These are phyloP conservation scores for Cyphellophora europaea DNA, from an alignment of 2,329 filamentous ascomycete species.

Conservation along the genomic window DNA sequence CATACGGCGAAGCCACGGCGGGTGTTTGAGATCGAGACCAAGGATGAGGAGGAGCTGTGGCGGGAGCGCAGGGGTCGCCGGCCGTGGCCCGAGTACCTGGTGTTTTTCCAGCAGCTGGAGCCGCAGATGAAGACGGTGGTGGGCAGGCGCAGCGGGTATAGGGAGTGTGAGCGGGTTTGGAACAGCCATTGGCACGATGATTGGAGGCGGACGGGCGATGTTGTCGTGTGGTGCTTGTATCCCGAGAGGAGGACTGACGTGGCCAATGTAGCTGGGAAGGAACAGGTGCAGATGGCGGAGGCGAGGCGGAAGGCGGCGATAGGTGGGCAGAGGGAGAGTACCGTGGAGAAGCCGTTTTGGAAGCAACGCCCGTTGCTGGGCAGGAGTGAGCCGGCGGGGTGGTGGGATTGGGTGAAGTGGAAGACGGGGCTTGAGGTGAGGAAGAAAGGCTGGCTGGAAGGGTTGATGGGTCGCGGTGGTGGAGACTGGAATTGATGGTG, in stretches of 20 bases:
- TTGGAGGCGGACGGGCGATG: constrained; percentile 50
- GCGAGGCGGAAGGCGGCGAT: constrained; percentile 2
- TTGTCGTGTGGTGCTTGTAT: constrained; percentile 50
- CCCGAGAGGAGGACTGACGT: constrained; percentile 7
- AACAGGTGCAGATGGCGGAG: constrained; percentile 3
- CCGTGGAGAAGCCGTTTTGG: constrained; percentile 14
- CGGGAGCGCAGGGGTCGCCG: constrained; percentile 4
- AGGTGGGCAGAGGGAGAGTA: constrained; percentile 1
- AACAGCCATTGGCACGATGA: constrained; percentile 58
- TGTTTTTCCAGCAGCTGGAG: constrained; percentile 51
- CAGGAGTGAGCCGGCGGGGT: neutral
- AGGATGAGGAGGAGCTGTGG: neutral
- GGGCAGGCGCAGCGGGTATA: constrained; percentile 36
- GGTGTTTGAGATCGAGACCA: neutral
- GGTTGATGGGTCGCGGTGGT: neutral
- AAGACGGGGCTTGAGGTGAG: neutral
- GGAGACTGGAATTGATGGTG: neutral
- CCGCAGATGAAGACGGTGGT: constrained; percentile 35
- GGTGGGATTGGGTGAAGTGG: neutral
- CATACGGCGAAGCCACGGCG: neutral
- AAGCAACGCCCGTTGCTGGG: constrained; percentile 5
- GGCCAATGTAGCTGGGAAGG: constrained; percentile 4
- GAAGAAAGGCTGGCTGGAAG: neutral
- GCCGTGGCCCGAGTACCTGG: constrained; percentile 38
- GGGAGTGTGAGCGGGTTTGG: constrained; percentile 50